Evolutionary conservation across 2,329 filamentous ascomycete species (phyloP).

Genomic region (Colletotrichum sansevieriae): DNA sequence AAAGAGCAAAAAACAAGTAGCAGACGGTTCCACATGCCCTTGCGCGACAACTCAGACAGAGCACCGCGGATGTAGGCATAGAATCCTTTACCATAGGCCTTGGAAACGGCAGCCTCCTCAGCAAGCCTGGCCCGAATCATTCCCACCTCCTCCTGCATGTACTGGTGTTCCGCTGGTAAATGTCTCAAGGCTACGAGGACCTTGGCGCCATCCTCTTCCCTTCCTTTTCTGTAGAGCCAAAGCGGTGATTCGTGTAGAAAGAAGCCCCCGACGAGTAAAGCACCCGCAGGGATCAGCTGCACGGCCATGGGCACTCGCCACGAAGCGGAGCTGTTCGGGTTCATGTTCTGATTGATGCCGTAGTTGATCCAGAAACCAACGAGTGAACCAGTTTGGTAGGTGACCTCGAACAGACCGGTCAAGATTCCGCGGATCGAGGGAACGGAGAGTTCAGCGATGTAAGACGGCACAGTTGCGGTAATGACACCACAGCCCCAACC

Average conservation of each 20-base stretch:
- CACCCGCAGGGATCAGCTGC: constrained; percentile 58
- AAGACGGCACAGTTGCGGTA: constrained; percentile 71
- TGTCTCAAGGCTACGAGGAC: constrained; percentile 59
- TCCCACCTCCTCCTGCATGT: constrained; percentile 62
- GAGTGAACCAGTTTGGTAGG: constrained; percentile 65
- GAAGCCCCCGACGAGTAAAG: constrained; percentile 59
- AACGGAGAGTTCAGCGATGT: constrained; percentile 73
- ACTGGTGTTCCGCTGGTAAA: constrained; percentile 55
- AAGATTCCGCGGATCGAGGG: constrained; percentile 70
- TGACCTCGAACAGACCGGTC: constrained; percentile 65
- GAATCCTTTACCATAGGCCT: constrained; percentile 49
- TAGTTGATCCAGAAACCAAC: constrained; percentile 67
- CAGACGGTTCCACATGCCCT: constrained; percentile 57
- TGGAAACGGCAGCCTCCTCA: constrained; percentile 51
- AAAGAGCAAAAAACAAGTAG: constrained; percentile 54
- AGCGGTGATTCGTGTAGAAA: constrained; percentile 50
- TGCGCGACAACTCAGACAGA: constrained; percentile 51
- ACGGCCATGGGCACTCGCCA: constrained; percentile 66
- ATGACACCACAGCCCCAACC: constrained; percentile 70
- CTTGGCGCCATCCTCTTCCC: constrained; percentile 46
- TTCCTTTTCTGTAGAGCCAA: constrained; percentile 44
- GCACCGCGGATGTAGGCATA: constrained; percentile 53
- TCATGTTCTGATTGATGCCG: constrained; percentile 57
- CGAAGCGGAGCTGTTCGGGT: constrained; percentile 48
- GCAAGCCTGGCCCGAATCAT: constrained; percentile 56